Conservation (phyloP, 495 filamentous ascomycete species). For the Alectoria sarmentosa region DNA sequence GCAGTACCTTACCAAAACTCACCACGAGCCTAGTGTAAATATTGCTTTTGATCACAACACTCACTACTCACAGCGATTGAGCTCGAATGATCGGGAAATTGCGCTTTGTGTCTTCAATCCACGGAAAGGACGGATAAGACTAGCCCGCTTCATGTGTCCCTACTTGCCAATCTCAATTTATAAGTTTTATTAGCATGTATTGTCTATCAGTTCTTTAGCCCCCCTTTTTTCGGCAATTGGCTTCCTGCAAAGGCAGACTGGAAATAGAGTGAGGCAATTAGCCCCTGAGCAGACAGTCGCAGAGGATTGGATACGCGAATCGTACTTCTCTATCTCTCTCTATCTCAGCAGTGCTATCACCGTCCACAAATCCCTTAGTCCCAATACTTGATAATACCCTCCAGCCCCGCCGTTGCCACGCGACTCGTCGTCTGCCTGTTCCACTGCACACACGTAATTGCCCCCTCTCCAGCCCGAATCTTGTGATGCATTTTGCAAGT, state of each 20-base stretch:
- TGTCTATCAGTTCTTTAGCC: background rate
- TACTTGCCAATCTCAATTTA: too few relatives aligned
- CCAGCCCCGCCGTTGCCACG: conserved; percentile 82
- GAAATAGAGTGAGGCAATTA: background rate
- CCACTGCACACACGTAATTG: conserved; percentile 80
- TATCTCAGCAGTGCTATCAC: background rate
- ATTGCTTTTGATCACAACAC: too few relatives aligned
- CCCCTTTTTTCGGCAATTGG: background rate
- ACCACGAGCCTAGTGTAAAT: too few relatives aligned
- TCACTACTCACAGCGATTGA: too few relatives aligned
- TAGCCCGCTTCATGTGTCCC: too few relatives aligned
- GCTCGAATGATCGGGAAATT: too few relatives aligned
- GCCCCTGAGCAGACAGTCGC: background rate
- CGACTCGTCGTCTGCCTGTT: conserved; percentile 93
- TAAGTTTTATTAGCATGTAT: too few relatives aligned
- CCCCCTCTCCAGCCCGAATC: conserved; percentile 68
- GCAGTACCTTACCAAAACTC: too few relatives aligned
- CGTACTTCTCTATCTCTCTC: too few relatives aligned
- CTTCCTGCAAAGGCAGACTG: background rate
- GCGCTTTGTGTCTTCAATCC: too few relatives aligned
- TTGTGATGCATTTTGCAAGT: conserved; percentile 98
- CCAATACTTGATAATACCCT: conserved; percentile 90
- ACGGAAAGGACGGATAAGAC: too few relatives aligned
- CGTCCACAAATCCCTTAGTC: conserved; percentile 47
- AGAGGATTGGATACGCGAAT: background rate